phyloP scores from a whole-genome alignment of 305 asterid species.

The Fraxinus sp. region DNA sequence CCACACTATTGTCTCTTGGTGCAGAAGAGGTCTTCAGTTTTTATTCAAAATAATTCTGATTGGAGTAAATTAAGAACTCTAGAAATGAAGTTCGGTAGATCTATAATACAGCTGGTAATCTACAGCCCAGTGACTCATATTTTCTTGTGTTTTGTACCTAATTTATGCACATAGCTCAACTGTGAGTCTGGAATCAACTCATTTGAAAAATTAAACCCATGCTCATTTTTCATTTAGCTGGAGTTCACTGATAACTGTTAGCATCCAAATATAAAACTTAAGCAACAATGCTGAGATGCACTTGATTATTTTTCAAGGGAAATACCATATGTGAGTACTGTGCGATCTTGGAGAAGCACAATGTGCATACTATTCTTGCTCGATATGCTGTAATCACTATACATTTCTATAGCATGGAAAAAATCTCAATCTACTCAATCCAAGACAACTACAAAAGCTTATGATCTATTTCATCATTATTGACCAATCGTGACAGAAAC shows the following conservation, averaged over 20 bases:
- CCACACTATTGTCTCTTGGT: neutral
- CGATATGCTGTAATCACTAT: neutral
- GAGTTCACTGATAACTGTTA: neutral
- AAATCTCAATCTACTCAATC: conserved; percentile 8
- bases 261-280: neutral
- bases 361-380: neutral
- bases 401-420: conserved; percentile 1
- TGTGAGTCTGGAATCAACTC: neutral
- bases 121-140: neutral
- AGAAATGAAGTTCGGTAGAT: neutral
- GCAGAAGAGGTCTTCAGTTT: neutral
- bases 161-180: neutral
- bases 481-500: conserved; percentile 7
- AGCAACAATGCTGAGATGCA: neutral
- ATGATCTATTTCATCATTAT: conserved; percentile 16
- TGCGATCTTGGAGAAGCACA: conserved; percentile 7
- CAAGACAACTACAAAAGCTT: conserved; percentile 11
- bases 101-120: neutral
- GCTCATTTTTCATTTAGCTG: neutral
- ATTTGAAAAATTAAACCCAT: neutral
- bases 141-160: neutral
- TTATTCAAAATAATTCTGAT: neutral
- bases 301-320: neutral
- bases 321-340: neutral
- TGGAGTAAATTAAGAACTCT: neutral